Evolutionary conservation across 2,329 filamentous ascomycete genomes (phyloP).

Genomic region (Magnaporthales sp.): DNA sequence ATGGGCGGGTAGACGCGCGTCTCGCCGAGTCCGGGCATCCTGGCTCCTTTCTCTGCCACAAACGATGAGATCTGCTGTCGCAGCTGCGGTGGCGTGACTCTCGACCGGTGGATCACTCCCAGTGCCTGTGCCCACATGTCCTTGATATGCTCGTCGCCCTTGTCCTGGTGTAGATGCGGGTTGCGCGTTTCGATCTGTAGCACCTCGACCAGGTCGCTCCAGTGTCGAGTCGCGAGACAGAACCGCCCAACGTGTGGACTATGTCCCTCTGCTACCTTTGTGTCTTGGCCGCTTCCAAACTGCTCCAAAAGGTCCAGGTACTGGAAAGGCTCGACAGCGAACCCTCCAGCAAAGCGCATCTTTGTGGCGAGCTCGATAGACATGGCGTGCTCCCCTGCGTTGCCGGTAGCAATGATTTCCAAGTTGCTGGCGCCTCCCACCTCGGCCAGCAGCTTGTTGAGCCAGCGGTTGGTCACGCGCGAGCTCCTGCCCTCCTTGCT

Average conservation of each 20-base stretch:
- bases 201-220: slow-evolving; percentile 13
- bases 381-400: slow-evolving; percentile 26
- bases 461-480: slow-evolving; percentile 20
- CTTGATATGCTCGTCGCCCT: slow-evolving; percentile 18
- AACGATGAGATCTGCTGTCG: slow-evolving; percentile 10
- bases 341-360: slow-evolving; percentile 20
- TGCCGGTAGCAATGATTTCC: slow-evolving; percentile 21
- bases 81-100: slow-evolving; percentile 7
- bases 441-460: slow-evolving; percentile 17
- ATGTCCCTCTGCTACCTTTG: neutral
- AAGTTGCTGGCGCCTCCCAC: neutral
- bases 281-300: slow-evolving; percentile 7
- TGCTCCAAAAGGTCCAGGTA: slow-evolving; percentile 19
- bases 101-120: slow-evolving; percentile 19
- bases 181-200: slow-evolving; percentile 22
- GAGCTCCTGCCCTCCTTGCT: slow-evolving; percentile 20
- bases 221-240: neutral
- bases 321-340: slow-evolving; percentile 25
- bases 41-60: neutral
- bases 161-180: slow-evolving; percentile 22
- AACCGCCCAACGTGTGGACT: too few species aligned
- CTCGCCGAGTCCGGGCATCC: neutral
- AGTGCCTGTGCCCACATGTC: slow-evolving; percentile 21
- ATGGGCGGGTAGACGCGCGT: slow-evolving; percentile 3
- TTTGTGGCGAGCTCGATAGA: slow-evolving; percentile 25